These are phyloP conservation scores for Tricladium varicosporioides DNA, from an alignment of 2,329 filamentous ascomycete genomes.

Conservation along the genomic window DNA sequence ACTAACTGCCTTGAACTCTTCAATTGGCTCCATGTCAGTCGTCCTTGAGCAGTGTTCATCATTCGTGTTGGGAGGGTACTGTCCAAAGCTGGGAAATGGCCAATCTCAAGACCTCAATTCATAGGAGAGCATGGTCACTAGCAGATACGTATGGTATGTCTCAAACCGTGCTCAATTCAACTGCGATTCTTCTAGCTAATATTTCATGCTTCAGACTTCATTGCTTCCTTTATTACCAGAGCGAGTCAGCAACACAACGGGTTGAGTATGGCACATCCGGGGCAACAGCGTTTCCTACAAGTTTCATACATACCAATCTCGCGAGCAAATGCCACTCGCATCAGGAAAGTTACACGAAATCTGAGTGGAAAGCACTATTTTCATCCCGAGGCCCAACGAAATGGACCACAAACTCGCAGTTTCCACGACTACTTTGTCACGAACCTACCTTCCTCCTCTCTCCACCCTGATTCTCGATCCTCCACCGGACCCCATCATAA, in stretches of 20 bases:
- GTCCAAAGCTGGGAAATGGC: conserved; percentile 14
- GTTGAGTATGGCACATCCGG: conserved; percentile 3
- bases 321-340: conserved; percentile 1
- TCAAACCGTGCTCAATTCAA: background rate
- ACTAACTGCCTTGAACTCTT: background rate
- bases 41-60: background rate
- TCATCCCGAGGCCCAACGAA: background rate
- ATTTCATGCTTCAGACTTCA: conserved; percentile 25
- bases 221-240: conserved; percentile 28
- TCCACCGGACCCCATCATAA: conserved; percentile 72
- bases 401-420: conserved; percentile 16
- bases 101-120: conserved; percentile 12
- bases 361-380: background rate
- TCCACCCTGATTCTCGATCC: conserved; percentile 79
- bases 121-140: conserved; percentile 26
- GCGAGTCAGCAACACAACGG: conserved; percentile 1
- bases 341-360: background rate
- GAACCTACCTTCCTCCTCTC: conserved; percentile 86
- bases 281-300: conserved; percentile 7
- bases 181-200: background rate
- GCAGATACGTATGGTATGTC: conserved; percentile 33
- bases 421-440: conserved; percentile 99
- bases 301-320: conserved; percentile 5
- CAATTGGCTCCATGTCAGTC: conserved; percentile 18
- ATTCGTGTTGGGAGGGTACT: background rate